Base-by-base conservation (phyloP, 169 alveolate genomes). In the Plasmodium fragile region DNA sequence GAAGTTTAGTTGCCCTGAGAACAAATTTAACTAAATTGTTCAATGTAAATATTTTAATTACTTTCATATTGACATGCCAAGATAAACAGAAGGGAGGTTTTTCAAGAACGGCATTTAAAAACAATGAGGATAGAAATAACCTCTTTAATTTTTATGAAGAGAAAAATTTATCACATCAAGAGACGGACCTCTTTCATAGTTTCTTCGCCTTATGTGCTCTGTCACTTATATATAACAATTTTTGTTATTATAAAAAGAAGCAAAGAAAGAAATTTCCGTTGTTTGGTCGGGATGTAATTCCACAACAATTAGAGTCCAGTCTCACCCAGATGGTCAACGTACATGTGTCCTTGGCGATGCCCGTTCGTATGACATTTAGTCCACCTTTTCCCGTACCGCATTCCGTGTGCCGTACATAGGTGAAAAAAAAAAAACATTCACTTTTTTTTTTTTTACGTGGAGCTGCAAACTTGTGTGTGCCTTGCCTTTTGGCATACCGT, bases 1-100 rank as follows among this genome's bases (percentile, higher is more conserved):
- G 96, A 18, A 93, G 97, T 43, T 81, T 96, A 45, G 80, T 77
- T 28, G 30, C 85, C 13, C 34, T 85, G 70, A 85, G 75, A 52
- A 36, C 36, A 39, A 73, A 73, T 73, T 36, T 85, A 34, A 77
- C 81, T 6, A 28, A 85, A 39, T 36, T 73, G 41, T 85, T 85
- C 25, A 85, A 85, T 85, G 70, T 85, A 25, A 73, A 85, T 22
- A 85, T 85, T 22, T 49, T 85, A 53, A 85, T 85, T 28, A 73
- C 77, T 36, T 85, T 45, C 59, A 85, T 85, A 75, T 75, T 85
- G 65, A 73, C 36, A 32, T 85, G 93, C 18, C 93, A 85, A 30
- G 93, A 85, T 85, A 34, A 75, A 75, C 34, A 36, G 39, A 85
- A 85, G 28, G 93, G 93, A 3, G 93, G 93, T 34, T 85, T 85